Conservation (phyloP, 2,329 filamentous ascomycete genomes). For the Myriosclerotinia duriaeana region DNA sequence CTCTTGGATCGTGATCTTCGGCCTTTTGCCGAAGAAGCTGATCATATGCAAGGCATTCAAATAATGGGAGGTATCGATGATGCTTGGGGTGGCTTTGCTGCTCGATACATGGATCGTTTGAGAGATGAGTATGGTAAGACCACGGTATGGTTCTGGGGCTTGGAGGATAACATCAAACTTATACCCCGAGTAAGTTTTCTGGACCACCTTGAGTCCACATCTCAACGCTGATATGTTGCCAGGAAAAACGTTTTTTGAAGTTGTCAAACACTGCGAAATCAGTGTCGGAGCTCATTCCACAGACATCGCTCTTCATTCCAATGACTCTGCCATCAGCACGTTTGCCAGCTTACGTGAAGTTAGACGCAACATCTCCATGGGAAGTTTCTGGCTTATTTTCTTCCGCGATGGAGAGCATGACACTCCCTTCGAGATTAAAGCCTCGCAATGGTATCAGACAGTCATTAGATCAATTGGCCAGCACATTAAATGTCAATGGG, state of each 20-base stretch:
- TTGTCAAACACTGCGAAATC: constrained; percentile 74
- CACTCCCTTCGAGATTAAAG: constrained; percentile 70
- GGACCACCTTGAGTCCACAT: constrained; percentile 13
- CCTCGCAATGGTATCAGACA: constrained; percentile 44
- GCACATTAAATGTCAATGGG: constrained; percentile 70
- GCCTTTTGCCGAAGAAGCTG: constrained; percentile 87
- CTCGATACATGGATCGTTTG: constrained; percentile 71
- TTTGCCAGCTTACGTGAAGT: constrained; percentile 56
- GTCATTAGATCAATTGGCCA: constrained; percentile 62
- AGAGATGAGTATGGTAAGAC: constrained; percentile 90
- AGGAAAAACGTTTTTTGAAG: constrained; percentile 63
- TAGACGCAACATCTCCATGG: constrained; percentile 71
- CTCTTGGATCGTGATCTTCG: constrained; percentile 87
- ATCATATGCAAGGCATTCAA: constrained; percentile 87
- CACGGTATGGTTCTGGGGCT: constrained; percentile 81
- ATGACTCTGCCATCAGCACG: constrained; percentile 60
- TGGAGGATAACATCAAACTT: constrained; percentile 61
- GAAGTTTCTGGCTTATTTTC: constrained; percentile 75
- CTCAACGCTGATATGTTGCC: constrained; percentile 26
- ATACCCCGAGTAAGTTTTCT: constrained; percentile 51
- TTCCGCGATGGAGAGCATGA: constrained; percentile 74
- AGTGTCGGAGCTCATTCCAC: constrained; percentile 64
- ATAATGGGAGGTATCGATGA: constrained; percentile 70
- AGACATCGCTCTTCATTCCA: constrained; percentile 77
- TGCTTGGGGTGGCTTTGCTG: constrained; percentile 77